These are phyloP conservation scores for Cryphonectria parasitica DNA, from an alignment of 2,329 filamentous ascomycete genomes.

Conservation along the genomic window DNA sequence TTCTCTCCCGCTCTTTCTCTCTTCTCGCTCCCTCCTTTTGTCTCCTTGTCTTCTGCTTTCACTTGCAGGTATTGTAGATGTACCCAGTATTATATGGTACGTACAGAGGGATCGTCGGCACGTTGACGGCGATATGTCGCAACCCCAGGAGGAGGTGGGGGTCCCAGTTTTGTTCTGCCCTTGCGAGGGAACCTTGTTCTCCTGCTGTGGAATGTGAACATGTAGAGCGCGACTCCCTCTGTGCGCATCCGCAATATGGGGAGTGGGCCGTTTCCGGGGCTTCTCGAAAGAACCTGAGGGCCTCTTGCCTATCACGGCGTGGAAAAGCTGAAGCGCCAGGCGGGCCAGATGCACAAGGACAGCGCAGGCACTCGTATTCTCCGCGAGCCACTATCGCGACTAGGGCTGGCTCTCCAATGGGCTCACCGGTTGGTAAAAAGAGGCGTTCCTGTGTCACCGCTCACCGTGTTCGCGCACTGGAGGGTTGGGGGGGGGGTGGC, in stretches of 20 bases:
- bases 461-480: constrained; percentile 31
- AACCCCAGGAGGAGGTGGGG: constrained; percentile 9
- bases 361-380: constrained; percentile 41
- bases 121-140: constrained; percentile 29
- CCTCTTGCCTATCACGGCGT: constrained; percentile 14
- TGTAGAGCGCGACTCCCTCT: constrained; percentile 22
- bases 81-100: neutral
- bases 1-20: too few species aligned
- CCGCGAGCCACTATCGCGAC: constrained; percentile 33
- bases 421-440: constrained; percentile 37
- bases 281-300: constrained; percentile 26
- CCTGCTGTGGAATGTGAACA: constrained; percentile 29
- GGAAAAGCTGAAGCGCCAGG: constrained; percentile 23
- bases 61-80: constrained; percentile 22
- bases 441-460: constrained; percentile 41
- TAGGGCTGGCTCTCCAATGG: constrained; percentile 38
- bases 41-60: constrained; percentile 23
- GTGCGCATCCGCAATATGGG: constrained; percentile 29
- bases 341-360: constrained; percentile 35
- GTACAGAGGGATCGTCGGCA: constrained; percentile 1
- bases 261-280: constrained; percentile 22
- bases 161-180: constrained; percentile 19
- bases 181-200: constrained; percentile 16
- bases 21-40: neutral
- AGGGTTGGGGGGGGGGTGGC: neutral